Evolutionary conservation across 257 asterid genomes (phyloP).

Genomic region (Agastache rugosa): DNA sequence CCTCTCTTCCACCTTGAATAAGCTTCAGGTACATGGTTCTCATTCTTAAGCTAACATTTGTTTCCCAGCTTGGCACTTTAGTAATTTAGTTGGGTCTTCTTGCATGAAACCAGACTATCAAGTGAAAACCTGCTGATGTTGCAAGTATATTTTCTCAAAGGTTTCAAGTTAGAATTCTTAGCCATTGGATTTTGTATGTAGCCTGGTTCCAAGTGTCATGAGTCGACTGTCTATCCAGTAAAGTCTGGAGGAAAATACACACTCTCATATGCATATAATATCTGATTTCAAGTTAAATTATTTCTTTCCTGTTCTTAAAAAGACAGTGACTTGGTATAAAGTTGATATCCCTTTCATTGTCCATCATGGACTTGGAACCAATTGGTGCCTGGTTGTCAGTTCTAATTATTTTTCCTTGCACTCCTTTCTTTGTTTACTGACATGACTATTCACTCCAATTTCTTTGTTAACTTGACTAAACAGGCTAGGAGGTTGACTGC

Average conservation of each 20-base stretch:
- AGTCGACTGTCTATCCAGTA: constrained; percentile 3
- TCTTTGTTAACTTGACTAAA: constrained; percentile 33
- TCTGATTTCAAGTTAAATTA: background rate
- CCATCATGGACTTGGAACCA: constrained; percentile 19
- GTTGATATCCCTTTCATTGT: constrained; percentile 17
- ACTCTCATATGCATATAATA: background rate
- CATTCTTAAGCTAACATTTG: constrained; percentile 2
- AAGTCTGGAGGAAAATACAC: background rate
- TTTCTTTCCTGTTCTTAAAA: constrained; percentile 16
- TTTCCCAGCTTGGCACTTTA: constrained; percentile 1
- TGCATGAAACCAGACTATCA: constrained; percentile 17
- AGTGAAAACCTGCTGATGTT: constrained; percentile 7
- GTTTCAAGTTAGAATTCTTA: constrained; percentile 17
- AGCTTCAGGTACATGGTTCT: constrained; percentile 86
- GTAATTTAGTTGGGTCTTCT: constrained; percentile 6
- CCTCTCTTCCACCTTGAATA: constrained; percentile 81
- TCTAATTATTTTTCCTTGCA: background rate
- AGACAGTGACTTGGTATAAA: background rate
- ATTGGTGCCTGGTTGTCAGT: constrained; percentile 7
- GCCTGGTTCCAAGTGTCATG: constrained; percentile 13
- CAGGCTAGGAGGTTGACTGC: constrained; percentile 88
- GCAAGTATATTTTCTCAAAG: background rate
- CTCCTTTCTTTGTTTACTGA: constrained; percentile 29
- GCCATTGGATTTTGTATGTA: constrained; percentile 23
- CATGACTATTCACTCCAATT: constrained; percentile 12